These are phyloP conservation scores for Amanita exitialis DNA, from an alignment of 768 basidiomycete genomes.

Conservation along the genomic window DNA sequence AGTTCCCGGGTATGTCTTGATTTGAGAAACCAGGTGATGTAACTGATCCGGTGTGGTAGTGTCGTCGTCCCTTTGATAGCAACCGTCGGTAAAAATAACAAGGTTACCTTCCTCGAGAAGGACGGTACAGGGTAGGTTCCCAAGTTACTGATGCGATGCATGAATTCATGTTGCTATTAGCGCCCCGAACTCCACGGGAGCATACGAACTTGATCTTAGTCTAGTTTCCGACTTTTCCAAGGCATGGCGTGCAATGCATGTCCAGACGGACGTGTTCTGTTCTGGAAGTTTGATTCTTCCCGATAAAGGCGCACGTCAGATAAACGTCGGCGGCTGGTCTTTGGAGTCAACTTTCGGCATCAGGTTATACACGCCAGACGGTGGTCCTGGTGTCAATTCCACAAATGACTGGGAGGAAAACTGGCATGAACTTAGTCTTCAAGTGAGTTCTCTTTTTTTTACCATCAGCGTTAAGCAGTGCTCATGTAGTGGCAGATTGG, in stretches of 20 bases:
- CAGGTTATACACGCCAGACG: conserved; percentile 64
- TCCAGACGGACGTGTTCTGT: conserved; percentile 75
- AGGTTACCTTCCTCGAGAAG: conserved; percentile 75
- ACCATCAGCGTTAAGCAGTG: not conserved
- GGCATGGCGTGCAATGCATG: conserved; percentile 71
- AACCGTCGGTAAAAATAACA: conserved; percentile 73
- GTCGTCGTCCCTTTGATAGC: conserved; percentile 65
- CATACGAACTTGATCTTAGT: conserved; percentile 66
- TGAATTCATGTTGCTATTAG: conserved; percentile 14
- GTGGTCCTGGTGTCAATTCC: conserved; percentile 54
- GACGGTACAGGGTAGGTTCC: conserved; percentile 42
- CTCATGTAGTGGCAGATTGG: conserved; percentile 28
- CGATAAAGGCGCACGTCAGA: conserved; percentile 56
- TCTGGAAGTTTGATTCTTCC: conserved; percentile 65
- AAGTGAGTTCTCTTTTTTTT: conserved; percentile 28
- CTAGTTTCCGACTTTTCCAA: conserved; percentile 36
- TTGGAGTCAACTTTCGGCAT: conserved; percentile 62
- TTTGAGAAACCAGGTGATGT: not conserved
- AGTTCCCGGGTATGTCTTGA: conserved; percentile 37
- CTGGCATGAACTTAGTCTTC: conserved; percentile 40
- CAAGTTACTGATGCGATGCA: not conserved
- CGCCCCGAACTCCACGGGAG: conserved; percentile 59
- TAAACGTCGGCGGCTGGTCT: conserved; percentile 67
- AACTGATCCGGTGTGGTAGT: conserved; percentile 22
- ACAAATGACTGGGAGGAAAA: conserved; percentile 81